These are phyloP conservation scores for Leccinum subtestaceum DNA, from an alignment of 768 basidiomycete genomes.

Conservation along the genomic window DNA sequence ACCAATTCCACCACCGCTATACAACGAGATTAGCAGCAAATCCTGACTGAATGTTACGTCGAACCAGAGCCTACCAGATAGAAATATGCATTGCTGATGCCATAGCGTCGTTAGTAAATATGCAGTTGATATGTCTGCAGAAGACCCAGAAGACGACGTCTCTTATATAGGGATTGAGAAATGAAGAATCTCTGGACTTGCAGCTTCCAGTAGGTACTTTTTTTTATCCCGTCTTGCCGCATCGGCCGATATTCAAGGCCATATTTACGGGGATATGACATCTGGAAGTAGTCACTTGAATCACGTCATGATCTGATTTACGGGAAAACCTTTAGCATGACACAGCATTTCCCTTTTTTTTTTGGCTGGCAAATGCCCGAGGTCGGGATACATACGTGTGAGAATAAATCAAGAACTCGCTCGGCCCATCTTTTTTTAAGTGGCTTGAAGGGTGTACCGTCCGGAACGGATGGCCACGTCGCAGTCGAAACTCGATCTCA, in stretches of 20 bases:
- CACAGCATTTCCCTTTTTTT: neutral
- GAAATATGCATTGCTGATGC: constrained; percentile 12
- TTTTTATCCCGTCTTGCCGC: neutral
- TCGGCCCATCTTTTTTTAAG: too few relatives aligned
- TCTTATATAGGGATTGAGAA: neutral
- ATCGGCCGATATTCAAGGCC: neutral
- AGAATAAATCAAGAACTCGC: neutral
- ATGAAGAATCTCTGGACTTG: neutral
- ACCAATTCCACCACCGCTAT: constrained; percentile 41
- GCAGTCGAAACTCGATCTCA: too few relatives aligned
- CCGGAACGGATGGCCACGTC: too few relatives aligned
- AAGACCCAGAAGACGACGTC: neutral
- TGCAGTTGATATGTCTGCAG: neutral
- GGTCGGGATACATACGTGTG: neutral
- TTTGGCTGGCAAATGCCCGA: neutral
- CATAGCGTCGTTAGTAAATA: neutral
- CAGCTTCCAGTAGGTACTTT: neutral
- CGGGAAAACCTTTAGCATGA: neutral
- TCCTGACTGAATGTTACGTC: neutral
- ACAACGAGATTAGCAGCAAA: neutral
- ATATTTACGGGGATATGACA: neutral
- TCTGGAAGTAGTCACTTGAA: neutral
- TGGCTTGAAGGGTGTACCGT: too few relatives aligned
- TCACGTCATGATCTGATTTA: neutral
- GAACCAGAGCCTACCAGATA: constrained; percentile 12